Conservation (phyloP, 768 basidiomycete genomes). For the Cystobasidium ongulense region DNA sequence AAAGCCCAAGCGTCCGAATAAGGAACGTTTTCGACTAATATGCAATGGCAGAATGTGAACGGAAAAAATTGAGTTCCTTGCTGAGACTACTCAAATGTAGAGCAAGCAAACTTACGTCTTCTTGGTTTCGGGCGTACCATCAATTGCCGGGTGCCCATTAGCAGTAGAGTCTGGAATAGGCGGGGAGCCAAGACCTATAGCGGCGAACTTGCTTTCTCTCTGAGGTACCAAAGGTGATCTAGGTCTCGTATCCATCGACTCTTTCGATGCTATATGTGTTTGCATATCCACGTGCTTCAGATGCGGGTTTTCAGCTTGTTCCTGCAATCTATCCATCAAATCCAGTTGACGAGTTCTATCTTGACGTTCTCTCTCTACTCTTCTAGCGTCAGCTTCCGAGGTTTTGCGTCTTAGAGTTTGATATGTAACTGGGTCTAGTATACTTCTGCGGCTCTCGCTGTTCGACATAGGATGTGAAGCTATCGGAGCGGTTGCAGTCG, state of each 20-base stretch:
- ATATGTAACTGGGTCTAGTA: not conserved
- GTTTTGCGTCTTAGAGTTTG: not conserved
- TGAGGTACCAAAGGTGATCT: not conserved
- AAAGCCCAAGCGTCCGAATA: not conserved
- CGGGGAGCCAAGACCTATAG: not conserved
- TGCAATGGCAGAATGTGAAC: not conserved
- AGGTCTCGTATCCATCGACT: not conserved
- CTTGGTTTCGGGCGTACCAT: not conserved
- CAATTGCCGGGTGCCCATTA: not conserved
- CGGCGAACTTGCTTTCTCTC: not conserved
- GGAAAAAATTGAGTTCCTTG: too few relatives aligned
- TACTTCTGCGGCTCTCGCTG: not conserved
- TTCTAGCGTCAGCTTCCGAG: not conserved
- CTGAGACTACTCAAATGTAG: too few relatives aligned
- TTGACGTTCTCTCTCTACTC: not conserved
- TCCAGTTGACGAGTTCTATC: not conserved
- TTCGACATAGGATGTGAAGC: not conserved
- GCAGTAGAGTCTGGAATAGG: not conserved
- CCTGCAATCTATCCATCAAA: not conserved
- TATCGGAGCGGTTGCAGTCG: not conserved
- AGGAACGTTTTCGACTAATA: not conserved
- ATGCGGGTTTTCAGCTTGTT: not conserved
- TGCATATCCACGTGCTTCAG: not conserved
- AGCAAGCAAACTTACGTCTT: not conserved
- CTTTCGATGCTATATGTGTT: not conserved